These are phyloP conservation scores for Parascedosporium putredinis DNA, from an alignment of 2,329 filamentous ascomycete species.

Conservation along the genomic window DNA sequence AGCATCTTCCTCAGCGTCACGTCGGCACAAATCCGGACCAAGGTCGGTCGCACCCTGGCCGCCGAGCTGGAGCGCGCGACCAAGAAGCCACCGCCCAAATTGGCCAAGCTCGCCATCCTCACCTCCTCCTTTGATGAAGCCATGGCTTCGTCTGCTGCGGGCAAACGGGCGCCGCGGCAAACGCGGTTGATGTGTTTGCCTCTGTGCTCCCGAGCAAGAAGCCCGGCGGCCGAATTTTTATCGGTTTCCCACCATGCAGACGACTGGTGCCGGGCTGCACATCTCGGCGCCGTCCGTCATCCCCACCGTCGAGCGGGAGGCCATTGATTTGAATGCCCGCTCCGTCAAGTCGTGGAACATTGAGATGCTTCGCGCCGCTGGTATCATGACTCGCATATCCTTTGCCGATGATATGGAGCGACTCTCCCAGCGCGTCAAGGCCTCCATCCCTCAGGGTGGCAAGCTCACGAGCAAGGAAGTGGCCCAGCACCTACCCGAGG, in stretches of 20 bases:
- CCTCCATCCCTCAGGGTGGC: slow-evolving; percentile 30
- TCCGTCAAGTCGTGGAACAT: slow-evolving; percentile 94
- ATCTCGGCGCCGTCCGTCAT: slow-evolving; percentile 94
- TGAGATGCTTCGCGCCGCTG: slow-evolving; percentile 82
- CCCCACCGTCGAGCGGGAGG: slow-evolving; percentile 92
- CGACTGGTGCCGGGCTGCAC: slow-evolving; percentile 85
- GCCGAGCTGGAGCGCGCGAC: slow-evolving; percentile 88
- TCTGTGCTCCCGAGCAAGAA: slow-evolving; percentile 84
- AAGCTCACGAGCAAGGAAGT: slow-evolving; percentile 55
- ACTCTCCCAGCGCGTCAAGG: slow-evolving; percentile 51
- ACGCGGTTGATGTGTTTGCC: slow-evolving; percentile 68
- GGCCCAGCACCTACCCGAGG: slow-evolving; percentile 60
- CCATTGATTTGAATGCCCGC: slow-evolving; percentile 89
- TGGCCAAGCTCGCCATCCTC: slow-evolving; percentile 74
- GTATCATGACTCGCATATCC: slow-evolving; percentile 79
- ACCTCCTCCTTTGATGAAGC: slow-evolving; percentile 85
- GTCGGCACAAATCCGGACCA: slow-evolving; percentile 71
- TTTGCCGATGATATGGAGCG: slow-evolving; percentile 81
- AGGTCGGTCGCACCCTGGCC: slow-evolving; percentile 60
- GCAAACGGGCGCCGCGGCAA: slow-evolving; percentile 28
- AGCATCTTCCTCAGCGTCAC: slow-evolving; percentile 85
- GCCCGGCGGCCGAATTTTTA: slow-evolving; percentile 77
- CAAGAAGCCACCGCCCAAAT: slow-evolving; percentile 89
- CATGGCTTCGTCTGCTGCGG: slow-evolving; percentile 50
- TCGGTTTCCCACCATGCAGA: slow-evolving; percentile 98